Evolutionary conservation across 352 stramenopile species (phyloP), one percentile per base, ranked within the genome.

Genomic region (Pythium diclinum): DNA sequence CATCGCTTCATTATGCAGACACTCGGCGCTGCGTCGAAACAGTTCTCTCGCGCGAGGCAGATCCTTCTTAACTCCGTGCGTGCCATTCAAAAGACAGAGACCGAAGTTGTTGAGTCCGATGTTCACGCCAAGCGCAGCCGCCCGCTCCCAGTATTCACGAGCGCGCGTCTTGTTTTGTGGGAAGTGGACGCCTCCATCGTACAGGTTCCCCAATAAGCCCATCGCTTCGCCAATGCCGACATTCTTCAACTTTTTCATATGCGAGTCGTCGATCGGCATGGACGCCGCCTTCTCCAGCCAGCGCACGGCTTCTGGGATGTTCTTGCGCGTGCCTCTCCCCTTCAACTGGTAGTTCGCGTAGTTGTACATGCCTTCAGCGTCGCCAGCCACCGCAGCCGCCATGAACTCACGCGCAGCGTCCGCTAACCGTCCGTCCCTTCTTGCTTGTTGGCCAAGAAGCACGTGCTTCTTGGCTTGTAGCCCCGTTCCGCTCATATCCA

Each of bases 301-400:
- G 3, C 14, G 8, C 0, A 63, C 57, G 0, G 57, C 57, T n/a
- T 56, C 17, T 9, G 57, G 6, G 16, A 63, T 47, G 44, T 56
- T 47, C 46, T 56, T 63, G 7, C 28, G 42, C 10, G 21, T 47
- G 44, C 57, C 57, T 36, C 57, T 36, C 7, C 57, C 57, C n/a
- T 47, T 48, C 10, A 48, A 3, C 19, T 25, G 42, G 11, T 5
- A 36, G 0, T 56, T 19, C 3, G 57, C 57, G n/a, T 56, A 63
- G 19, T 63, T 63, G 57, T 63, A 63, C 57, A 63, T 63, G 42
- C 57, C 57, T 33, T 63, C 57, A 3, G 57, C 16, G 28, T 63
- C 13, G 10, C 57, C 42, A 6, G 28, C 46, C 3, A 56, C 30
- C 0, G 57, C 57, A 23, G 57, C 57, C 3, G 57, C 44, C 28